phyloP scores from a whole-genome alignment of 306 rosid species.

The Begonia peltatifolia region DNA sequence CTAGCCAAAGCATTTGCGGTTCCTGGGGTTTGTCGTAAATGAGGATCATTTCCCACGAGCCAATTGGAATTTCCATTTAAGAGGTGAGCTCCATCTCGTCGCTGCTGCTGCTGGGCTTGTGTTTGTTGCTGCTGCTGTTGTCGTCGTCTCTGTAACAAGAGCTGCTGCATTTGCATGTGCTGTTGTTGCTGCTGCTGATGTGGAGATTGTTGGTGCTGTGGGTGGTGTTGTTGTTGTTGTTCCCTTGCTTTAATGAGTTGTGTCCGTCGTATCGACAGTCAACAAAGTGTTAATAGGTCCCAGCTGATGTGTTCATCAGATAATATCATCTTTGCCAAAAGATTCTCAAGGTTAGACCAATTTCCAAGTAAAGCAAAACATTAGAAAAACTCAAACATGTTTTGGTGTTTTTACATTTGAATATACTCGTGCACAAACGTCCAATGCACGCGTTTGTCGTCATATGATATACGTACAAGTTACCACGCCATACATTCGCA shows the following conservation, averaged over 20 bases:
- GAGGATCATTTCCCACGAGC: conserved; percentile 61
- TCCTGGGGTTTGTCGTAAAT: conserved; percentile 58
- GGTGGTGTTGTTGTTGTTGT: conserved; percentile 70
- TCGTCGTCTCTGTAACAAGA: conserved; percentile 32
- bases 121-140: conserved; percentile 40
- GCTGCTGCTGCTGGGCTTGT: conserved; percentile 51
- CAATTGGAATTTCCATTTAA: conserved; percentile 77
- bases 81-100: conserved; percentile 80
- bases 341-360: too few species aligned
- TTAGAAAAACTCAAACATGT: too few species aligned
- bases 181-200: conserved; percentile 53
- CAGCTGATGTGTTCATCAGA: too few species aligned
- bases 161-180: conserved; percentile 73
- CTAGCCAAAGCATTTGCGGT: conserved; percentile 88
- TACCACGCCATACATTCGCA: too few species aligned
- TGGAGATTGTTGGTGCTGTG: conserved; percentile 18
- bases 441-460: too few species aligned
- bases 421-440: too few species aligned
- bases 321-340: too few species aligned
- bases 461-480: too few species aligned
- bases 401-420: too few species aligned
- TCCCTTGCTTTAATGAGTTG: conserved; percentile 83
- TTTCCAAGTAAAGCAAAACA: too few species aligned
- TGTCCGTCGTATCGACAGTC: conserved; percentile 38
- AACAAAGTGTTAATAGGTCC: conserved; percentile 15